Percentiles rank a stretch among this genome's conserved stretches.
Evolutionary conservation across 2,329 filamentous ascomycete genomes (phyloP).

Genomic region (Penicillium brevicompactum): DNA sequence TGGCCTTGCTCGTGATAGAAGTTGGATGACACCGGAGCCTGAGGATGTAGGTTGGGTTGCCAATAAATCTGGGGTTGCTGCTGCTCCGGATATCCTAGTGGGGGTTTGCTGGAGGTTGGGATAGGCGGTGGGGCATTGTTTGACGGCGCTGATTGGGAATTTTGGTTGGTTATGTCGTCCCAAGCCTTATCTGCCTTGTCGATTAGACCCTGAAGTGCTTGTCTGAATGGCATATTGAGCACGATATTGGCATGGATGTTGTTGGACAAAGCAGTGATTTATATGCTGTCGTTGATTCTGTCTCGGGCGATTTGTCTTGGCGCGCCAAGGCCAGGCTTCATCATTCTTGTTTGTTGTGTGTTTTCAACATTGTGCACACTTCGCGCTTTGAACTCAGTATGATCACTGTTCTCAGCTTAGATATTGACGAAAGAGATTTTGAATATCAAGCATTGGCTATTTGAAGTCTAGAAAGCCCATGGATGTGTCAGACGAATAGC

Average conservation of each 20-base stretch:
- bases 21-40: constrained; percentile 23
- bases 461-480: too few species aligned
- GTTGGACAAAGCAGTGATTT: too few species aligned
- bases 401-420: too few species aligned
- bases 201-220: constrained; percentile 23
- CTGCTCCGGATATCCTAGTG: constrained; percentile 20
- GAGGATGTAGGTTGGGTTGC: constrained; percentile 23
- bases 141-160: constrained; percentile 10
- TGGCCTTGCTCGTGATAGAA: constrained; percentile 27
- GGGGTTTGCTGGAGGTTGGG: constrained; percentile 24
- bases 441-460: too few species aligned
- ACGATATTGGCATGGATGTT: not conserved
- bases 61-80: constrained; percentile 25
- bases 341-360: too few species aligned
- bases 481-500: too few species aligned
- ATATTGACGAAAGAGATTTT: too few species aligned
- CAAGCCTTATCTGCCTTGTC: constrained; percentile 27
- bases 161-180: constrained; percentile 17
- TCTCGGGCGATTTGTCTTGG: too few species aligned
- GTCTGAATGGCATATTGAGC: constrained; percentile 28
- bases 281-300: too few species aligned
- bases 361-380: too few species aligned
- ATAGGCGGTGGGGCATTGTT: constrained; percentile 24
- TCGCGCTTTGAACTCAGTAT: too few species aligned
- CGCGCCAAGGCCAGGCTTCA: too few species aligned